phyloP scores from a whole-genome alignment of 2,329 filamentous ascomycete genomes.

The Ophiostoma tasmaniense region DNA sequence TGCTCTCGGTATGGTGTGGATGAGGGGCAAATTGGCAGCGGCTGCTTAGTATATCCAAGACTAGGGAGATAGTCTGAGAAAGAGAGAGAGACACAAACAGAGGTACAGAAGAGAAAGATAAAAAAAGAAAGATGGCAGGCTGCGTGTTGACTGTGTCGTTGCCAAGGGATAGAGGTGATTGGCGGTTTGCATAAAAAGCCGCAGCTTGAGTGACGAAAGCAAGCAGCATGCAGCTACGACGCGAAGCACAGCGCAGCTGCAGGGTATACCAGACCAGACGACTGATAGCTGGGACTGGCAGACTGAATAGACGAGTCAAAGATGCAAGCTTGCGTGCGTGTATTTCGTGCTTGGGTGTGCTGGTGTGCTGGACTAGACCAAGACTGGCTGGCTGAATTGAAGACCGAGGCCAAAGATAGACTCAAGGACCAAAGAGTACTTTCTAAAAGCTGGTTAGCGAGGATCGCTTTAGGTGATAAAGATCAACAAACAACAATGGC shows the following conservation, averaged over 20 bases:
- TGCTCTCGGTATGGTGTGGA: not conserved
- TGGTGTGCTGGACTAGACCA: not conserved
- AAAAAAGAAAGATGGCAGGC: no score
- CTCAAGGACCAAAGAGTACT: not conserved
- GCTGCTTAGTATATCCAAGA: not conserved
- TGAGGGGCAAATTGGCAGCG: constrained; percentile 1
- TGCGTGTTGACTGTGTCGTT: not conserved
- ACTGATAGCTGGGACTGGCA: not conserved
- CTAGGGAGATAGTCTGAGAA: not conserved
- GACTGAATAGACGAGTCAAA: not conserved
- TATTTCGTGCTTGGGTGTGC: not conserved
- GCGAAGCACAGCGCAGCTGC: not conserved
- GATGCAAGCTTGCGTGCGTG: constrained; percentile 1
- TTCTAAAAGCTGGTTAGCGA: not conserved
- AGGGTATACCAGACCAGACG: not conserved
- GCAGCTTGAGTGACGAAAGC: not conserved
- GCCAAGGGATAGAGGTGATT: not conserved
- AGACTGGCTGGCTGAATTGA: not conserved
- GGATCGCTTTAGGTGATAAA: not conserved
- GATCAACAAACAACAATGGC: not conserved
- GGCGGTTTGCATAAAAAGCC: not conserved
- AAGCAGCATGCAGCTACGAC: not conserved
- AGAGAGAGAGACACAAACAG: not conserved
- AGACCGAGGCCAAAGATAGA: not conserved
- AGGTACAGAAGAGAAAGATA: not conserved